Conservation (phyloP, 768 basidiomycete species). For the Serendipita sp. region DNA sequence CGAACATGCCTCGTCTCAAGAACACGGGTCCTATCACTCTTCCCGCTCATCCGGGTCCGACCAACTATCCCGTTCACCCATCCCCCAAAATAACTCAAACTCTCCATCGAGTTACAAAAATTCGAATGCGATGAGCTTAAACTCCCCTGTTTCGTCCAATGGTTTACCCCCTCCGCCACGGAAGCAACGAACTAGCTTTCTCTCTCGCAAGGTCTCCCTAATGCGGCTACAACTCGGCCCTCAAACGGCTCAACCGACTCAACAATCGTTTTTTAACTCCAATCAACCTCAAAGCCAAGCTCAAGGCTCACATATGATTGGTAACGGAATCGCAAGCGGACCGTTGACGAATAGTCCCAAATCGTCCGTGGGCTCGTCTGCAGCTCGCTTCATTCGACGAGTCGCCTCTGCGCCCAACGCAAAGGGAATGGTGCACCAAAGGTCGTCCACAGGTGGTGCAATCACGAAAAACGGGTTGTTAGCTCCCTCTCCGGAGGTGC, state of each 20-base stretch:
- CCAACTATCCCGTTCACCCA: slow-evolving; percentile 5
- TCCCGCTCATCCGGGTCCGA: slow-evolving; percentile 3
- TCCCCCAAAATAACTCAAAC: neutral
- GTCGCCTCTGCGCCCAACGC: slow-evolving; percentile 96
- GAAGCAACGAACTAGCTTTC: slow-evolving; percentile 4
- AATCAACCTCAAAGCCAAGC: neutral
- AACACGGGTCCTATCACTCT: slow-evolving; percentile 6
- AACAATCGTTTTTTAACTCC: neutral
- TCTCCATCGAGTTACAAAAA: neutral
- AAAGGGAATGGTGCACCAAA: slow-evolving; percentile 57
- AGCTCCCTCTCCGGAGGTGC: slow-evolving; percentile 44
- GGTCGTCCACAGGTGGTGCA: slow-evolving; percentile 11
- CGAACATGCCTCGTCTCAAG: neutral
- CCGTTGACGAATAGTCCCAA: slow-evolving; percentile 2
- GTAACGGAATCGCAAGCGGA: neutral
- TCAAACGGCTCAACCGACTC: slow-evolving; percentile 9
- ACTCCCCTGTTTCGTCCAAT: no score
- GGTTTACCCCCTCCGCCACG: slow-evolving; percentile 2
- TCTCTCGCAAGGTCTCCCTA: slow-evolving; percentile 5
- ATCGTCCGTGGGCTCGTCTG: slow-evolving; percentile 18
- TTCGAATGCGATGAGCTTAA: neutral
- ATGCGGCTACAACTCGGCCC: neutral
- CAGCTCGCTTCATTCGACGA: slow-evolving; percentile 80
- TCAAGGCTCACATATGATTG: neutral
- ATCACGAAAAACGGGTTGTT: slow-evolving; percentile 65